Base-by-base conservation (phyloP, 331 rosid genomes). In the Rhamnella rubrinervis region DNA sequence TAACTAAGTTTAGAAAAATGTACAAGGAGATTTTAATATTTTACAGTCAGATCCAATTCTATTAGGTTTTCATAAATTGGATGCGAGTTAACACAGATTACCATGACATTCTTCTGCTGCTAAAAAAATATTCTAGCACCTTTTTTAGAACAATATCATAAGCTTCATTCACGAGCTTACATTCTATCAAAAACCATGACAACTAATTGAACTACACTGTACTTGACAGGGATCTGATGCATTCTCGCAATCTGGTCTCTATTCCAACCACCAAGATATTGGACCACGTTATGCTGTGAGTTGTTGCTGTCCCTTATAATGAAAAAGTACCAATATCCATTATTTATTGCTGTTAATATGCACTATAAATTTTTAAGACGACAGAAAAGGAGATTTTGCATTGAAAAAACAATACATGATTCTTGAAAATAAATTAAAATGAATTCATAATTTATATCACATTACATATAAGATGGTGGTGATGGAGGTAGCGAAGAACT, bases 261-360 rank as follows among this genome's bases (percentile, higher is more conserved):
- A 88, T 78, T 90, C 97, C 82, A 93, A 89, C 66, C 97, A 87
- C 81, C 96, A 91, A 83, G 97, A 88, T 71, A 93, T 88, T 81
- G 98, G 91, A 65, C 98, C 98, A 23, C 96, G 98, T 68, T 92
- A 92, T 83, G 87, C 96, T 66, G 98, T 92, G 86, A 89, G 98
- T 87, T 66, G 21, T 46, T 75, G n/a, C 72, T 71, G 40, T 59
- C 41, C 40, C 44, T 14, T 12, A 41, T 67, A 76, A 10, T 6
- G 26, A 17, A 53, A 44, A 44, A 31, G 5, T 3, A 44, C 49
- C 2, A 11, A 44, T 9, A 1, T 44, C 49, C 49, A 3, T 44
- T 44, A 2, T 44, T 44, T 44, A 11, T 44, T 44, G 16, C 49
- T 44, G 16, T 8, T 44, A 44, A 44, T 10, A 44, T 9, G 16